phyloP scores from a whole-genome alignment of 345 rosid genomes.

The Conringia planisiliqua region DNA sequence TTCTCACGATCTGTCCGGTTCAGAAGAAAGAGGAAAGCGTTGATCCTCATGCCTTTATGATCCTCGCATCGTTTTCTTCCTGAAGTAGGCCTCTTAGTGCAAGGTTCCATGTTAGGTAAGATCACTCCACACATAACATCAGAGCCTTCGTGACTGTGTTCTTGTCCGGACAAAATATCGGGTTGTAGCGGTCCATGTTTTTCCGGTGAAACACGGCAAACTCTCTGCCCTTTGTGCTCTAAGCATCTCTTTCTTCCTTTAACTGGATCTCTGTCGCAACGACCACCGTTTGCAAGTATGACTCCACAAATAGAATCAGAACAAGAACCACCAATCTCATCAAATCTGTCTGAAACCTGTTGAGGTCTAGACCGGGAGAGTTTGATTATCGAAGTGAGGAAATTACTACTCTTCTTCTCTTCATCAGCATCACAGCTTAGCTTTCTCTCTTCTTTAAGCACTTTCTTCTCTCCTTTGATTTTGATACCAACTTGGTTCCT shows the following conservation, averaged over 20 bases:
- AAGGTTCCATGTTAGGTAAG: constrained; percentile 45
- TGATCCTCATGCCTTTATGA: constrained; percentile 64
- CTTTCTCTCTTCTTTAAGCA: constrained; percentile 30
- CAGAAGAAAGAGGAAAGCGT: constrained; percentile 28
- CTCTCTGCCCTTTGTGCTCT: constrained; percentile 62
- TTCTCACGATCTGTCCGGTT: constrained; percentile 24
- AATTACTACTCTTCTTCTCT: constrained; percentile 31
- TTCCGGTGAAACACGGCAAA: constrained; percentile 27
- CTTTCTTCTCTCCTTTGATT: constrained; percentile 47
- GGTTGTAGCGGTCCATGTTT: constrained; percentile 6
- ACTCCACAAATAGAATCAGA: constrained; percentile 50
- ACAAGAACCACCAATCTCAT: constrained; percentile 3
- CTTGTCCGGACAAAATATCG: not conserved
- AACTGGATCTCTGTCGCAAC: constrained; percentile 48
- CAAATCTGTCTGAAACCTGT: constrained; percentile 35
- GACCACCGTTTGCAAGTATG: constrained; percentile 40
- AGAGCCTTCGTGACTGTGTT: not conserved
- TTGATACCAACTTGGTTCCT: constrained; percentile 53
- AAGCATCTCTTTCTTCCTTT: constrained; percentile 67
- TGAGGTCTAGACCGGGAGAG: constrained; percentile 53
- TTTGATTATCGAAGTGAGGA: constrained; percentile 44
- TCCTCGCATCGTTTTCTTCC: constrained; percentile 67
- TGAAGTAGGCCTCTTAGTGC: constrained; percentile 39
- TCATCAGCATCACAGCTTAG: constrained; percentile 25
- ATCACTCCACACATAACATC: constrained; percentile 48